These are phyloP conservation scores for Sphagnum magellanicum DNA, from an alignment of 228 moss, liverwort and hornwort species.

Conservation along the genomic window DNA sequence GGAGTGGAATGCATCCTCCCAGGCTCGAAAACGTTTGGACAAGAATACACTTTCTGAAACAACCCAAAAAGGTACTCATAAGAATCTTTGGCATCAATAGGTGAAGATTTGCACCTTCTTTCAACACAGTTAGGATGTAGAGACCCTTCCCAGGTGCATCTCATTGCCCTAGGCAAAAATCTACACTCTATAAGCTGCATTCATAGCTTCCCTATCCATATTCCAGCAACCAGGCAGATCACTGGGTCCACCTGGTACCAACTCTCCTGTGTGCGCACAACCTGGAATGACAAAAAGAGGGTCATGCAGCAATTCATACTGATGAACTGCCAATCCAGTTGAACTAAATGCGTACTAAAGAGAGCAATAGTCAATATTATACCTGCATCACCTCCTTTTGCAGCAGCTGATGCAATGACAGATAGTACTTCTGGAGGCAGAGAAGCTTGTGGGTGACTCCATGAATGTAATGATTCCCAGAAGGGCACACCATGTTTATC, in stretches of 20 bases:
- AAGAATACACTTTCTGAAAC: constrained; percentile 40
- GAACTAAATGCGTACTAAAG: too few relatives aligned
- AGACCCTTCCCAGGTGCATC: too few relatives aligned
- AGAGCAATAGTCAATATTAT: constrained; percentile 5
- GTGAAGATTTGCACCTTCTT: neutral
- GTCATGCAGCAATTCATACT: too few relatives aligned
- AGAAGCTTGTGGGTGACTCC: constrained; percentile 73
- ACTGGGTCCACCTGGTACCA: too few relatives aligned
- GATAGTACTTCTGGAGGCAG: constrained; percentile 62
- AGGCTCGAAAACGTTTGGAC: constrained; percentile 52
- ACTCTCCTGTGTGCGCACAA: too few relatives aligned
- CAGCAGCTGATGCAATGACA: constrained; percentile 47
- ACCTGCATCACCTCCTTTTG: constrained; percentile 74
- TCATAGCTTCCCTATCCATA: too few relatives aligned
- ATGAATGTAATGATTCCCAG: constrained; percentile 80
- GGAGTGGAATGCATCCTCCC: constrained; percentile 89
- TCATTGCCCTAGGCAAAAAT: too few relatives aligned
- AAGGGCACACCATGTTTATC: constrained; percentile 52
- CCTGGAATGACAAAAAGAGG: too few relatives aligned
- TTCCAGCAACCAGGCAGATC: too few relatives aligned
- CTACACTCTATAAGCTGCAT: too few relatives aligned
- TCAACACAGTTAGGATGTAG: too few relatives aligned
- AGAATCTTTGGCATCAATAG: neutral
- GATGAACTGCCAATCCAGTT: too few relatives aligned
- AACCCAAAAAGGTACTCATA: neutral